These are phyloP conservation scores for Leccinum obscurum DNA, from an alignment of 768 basidiomycete species.

Conservation along the genomic window DNA sequence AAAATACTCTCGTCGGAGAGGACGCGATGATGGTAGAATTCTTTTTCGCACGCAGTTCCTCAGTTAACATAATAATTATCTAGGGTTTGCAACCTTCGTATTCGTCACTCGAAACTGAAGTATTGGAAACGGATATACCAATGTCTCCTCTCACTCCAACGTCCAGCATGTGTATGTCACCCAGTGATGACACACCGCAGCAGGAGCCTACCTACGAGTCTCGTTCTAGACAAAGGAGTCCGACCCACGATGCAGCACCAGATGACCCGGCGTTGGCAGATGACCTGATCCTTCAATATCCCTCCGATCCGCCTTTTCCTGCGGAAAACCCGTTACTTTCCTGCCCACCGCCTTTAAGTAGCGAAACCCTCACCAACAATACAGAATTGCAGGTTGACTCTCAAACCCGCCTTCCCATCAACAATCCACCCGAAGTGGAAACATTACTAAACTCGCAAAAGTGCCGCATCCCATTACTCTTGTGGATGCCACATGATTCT, in stretches of 20 bases:
- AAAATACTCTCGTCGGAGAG: neutral
- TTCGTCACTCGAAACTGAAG: neutral
- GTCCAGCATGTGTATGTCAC: neutral
- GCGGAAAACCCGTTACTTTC: neutral
- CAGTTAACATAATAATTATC: conserved; percentile 12
- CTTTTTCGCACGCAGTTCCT: conserved; percentile 3
- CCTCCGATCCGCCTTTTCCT: neutral
- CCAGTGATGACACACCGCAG: neutral
- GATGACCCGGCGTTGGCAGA: neutral
- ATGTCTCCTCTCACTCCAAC: neutral
- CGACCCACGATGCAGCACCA: neutral
- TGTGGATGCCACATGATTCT: conserved; percentile 39
- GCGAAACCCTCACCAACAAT: neutral
- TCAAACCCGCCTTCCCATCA: conserved; percentile 19
- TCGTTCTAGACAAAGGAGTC: neutral
- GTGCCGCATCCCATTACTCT: conserved; percentile 38
- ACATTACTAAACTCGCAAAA: conserved; percentile 43
- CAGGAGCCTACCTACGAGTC: neutral
- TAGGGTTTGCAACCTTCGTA: conserved; percentile 1
- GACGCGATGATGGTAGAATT: conserved; percentile 14
- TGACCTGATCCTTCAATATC: neutral
- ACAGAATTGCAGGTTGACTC: neutral
- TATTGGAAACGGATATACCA: neutral
- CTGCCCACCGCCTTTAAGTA: neutral
- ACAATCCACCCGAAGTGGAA: conserved; percentile 44